Base-by-base conservation (phyloP, 345 rosid genomes). In the Arabis alpina region DNA sequence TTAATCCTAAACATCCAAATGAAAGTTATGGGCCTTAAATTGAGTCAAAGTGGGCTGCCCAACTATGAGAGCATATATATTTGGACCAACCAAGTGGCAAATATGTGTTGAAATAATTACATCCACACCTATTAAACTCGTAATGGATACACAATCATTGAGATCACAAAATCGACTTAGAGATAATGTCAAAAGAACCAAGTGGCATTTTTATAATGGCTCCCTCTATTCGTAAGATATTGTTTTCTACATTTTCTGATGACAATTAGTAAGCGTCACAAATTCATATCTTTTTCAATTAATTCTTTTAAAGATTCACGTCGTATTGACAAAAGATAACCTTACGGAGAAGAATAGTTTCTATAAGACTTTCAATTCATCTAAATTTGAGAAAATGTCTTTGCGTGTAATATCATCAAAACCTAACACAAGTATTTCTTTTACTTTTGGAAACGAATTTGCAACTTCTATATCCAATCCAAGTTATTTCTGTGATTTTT, bases 41-140 rank as follows among this genome's bases (percentile, higher is more conserved):
- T 11, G 28, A 53, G 45, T 61, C 57, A 39, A 48, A 25, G 39
- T 73, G 76, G 64, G 65, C 51, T 55, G 43, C 44, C 14, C 23
- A 39, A 28, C 8, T 25, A 19, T 64, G 10, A 28, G 8, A 47
- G 6, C 6, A 45, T 3, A 28, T 32, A 54, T 24, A 53, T 45
- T 40, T 10, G 64, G 25, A 25, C 50, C 50, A 54, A 23, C 41
- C 70, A 54, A 54, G 55, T 71, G 70, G 42, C 57, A 64, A 4
- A 10, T 27, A 6, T 36, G 41, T 25, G 36, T 8, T 28, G 16
- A 34, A 23, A 53, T 6, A 14, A 54, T 11, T 30, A 54, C 55
- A 24, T 43, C 54, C 13, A 23, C 48, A 5, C 13, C 52, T n/a
- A 52, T 12, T 16, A 34, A 16, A 10, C 10, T 27, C 15, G 37